Evolutionary conservation across 192 early-diverging fungal species (phyloP).

Genomic region (Coemansia sp.): DNA sequence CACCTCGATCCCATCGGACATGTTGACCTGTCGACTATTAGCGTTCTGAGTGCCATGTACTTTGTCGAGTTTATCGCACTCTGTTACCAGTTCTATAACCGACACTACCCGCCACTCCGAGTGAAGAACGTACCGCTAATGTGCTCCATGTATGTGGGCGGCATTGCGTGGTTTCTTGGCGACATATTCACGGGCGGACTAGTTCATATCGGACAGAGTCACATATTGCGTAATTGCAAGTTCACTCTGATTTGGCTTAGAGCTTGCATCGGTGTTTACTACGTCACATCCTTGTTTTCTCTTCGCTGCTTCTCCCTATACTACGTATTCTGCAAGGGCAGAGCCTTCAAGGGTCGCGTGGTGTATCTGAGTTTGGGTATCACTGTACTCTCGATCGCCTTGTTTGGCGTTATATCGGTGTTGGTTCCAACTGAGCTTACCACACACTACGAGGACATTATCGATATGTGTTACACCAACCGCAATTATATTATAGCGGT

Average conservation of each 20-base stretch:
- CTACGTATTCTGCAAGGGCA: constrained; percentile 37
- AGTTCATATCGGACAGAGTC: constrained; percentile 27
- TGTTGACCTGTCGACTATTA: constrained; percentile 47
- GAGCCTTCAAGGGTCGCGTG: constrained; percentile 29
- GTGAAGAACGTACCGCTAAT: constrained; percentile 49
- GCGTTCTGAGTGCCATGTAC: constrained; percentile 41
- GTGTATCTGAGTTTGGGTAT: constrained; percentile 9
- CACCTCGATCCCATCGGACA: constrained; percentile 43
- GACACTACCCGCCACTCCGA: constrained; percentile 43
- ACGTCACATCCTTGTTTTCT: constrained; percentile 33
- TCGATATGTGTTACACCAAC: constrained; percentile 37
- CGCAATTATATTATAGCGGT: constrained; percentile 20
- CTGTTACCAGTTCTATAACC: constrained; percentile 39
- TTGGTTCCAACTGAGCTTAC: constrained; percentile 30
- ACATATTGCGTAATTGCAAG: constrained; percentile 33
- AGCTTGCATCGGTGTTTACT: constrained; percentile 40
- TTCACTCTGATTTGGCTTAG: constrained; percentile 41
- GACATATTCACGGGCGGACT: constrained; percentile 49
- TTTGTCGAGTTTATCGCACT: constrained; percentile 38
- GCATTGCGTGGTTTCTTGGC: constrained; percentile 32
- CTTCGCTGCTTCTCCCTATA: constrained; percentile 48
- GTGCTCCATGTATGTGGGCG: constrained; percentile 44
- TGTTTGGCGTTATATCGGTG: constrained; percentile 40
- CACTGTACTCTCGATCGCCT: constrained; percentile 11
- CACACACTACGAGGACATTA: constrained; percentile 28